phyloP scores from a whole-genome alignment of 2,329 filamentous ascomycete genomes.

The Xylariaceae sp. region DNA sequence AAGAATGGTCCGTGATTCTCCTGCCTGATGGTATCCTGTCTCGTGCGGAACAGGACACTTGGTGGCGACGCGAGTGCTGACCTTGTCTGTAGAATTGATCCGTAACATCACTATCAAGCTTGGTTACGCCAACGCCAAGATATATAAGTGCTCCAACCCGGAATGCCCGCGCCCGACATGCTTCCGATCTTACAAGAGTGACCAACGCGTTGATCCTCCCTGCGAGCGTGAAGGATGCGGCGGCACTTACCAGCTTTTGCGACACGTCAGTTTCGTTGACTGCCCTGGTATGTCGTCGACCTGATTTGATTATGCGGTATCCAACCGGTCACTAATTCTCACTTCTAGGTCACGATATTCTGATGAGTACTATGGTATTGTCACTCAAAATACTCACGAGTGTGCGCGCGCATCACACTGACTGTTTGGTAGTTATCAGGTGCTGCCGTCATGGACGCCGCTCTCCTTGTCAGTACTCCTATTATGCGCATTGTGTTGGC shows the following conservation, averaged over 20 bases:
- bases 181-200: constrained; percentile 96
- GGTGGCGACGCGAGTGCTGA: constrained; percentile 2
- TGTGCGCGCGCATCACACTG: constrained; percentile 1
- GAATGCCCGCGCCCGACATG: constrained; percentile 91
- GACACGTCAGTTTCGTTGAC: constrained; percentile 95
- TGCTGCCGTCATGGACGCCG: constrained; percentile 98
- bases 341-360: constrained; percentile 81
- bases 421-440: constrained; percentile 65
- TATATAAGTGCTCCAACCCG: constrained; percentile 71
- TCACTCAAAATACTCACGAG: not conserved
- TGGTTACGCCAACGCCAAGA: constrained; percentile 20
- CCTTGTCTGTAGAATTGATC: constrained; percentile 67
- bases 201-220: constrained; percentile 95
- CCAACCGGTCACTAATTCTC: constrained; percentile 2
- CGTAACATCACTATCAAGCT: constrained; percentile 85
- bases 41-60: not conserved
- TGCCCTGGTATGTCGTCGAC: constrained; percentile 58
- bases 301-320: not conserved
- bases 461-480: constrained; percentile 67
- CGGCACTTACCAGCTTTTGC: constrained; percentile 80
- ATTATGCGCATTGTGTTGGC: not conserved
- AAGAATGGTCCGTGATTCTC: constrained; percentile 60
- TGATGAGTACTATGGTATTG: constrained; percentile 94
- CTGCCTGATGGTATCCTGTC: not conserved
- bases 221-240: constrained; percentile 90